Base-by-base conservation (phyloP, 495 filamentous ascomycete genomes). In the Xanthoparmelia taractica region DNA sequence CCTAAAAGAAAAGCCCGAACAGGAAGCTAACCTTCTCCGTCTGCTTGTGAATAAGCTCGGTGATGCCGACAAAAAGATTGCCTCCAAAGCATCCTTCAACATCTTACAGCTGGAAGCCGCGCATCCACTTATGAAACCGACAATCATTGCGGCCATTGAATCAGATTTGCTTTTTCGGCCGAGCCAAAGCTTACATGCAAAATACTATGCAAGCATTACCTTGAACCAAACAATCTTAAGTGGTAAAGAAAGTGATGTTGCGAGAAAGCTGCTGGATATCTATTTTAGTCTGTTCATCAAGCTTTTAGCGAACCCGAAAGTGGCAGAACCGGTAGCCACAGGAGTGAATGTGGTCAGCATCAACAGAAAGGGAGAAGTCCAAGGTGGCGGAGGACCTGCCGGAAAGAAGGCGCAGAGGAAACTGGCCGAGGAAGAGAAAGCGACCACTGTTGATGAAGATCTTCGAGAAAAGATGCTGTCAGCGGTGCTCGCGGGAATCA, bases 151-250 rank as follows among this genome's bases (percentile, higher is more conserved):
- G 64, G 80, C 84, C 25, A 86, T 97, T 18, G 92, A 97, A 73
- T 82, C 84, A 37, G 95, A 97, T 69, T 78, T 96, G 23, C 79
- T 98, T 13, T 90, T 96, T 70, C 84, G 89, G 15, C 88, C 93
- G 0, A 88, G 90, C 10, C 94, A 97, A 70, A 92, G 82, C 69
- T 74, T 85, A 29, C 89, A 96, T 63, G 90, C 95, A 31, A 93
- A 88, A 70, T 98, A 98, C 74, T 97, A 96, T 69, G 92, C 92
- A 33, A 85, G 93, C 71, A 97, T 96, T 69, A 96, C 94, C 4
- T 75, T 98, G 45, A 98, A 98, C 74, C 94, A 98, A 75, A 98
- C 94, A 7, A 88, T 97, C 41, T 71, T 97, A 58, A 93, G 89
- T 68, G 78, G 76, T 45, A 92, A 85, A 69, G 93, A 97, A 67